Percentiles rank a stretch among this genome's conserved stretches.
Evolutionary conservation across 1,284 basidiomycete genomes (phyloP).

Genomic region (Marasmius tenuissimus): DNA sequence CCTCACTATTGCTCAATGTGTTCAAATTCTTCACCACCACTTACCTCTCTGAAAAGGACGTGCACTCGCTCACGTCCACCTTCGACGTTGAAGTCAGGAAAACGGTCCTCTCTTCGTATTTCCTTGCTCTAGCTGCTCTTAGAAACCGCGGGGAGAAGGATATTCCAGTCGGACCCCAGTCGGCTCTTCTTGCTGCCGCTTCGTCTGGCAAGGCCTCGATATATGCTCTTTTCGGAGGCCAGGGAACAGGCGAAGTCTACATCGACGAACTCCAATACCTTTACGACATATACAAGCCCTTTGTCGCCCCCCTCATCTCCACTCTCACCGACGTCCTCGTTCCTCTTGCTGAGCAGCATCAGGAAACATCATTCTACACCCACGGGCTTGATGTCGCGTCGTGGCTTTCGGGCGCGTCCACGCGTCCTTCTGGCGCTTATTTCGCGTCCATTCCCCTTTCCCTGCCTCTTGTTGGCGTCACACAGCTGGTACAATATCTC

Average conservation of each 20-base stretch:
- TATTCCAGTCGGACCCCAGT: slow-evolving; percentile 65
- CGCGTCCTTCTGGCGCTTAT: slow-evolving; percentile 84
- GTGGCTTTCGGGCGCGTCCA: slow-evolving; percentile 77
- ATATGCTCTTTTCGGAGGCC: slow-evolving; percentile 97
- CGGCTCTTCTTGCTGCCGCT: slow-evolving; percentile 77
- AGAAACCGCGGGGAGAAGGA: slow-evolving; percentile 58
- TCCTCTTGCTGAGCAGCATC: slow-evolving; percentile 69
- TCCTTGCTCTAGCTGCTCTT: slow-evolving; percentile 73
- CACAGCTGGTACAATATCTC: slow-evolving; percentile 93
- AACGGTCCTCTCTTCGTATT: slow-evolving; percentile 80
- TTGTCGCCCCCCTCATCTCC: slow-evolving; percentile 72
- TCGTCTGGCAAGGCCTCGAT: slow-evolving; percentile 73
- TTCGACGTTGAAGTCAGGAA: slow-evolving; percentile 80
- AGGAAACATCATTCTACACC: slow-evolving; percentile 70
- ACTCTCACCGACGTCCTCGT: slow-evolving; percentile 71
- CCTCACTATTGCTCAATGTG: slow-evolving; percentile 70
- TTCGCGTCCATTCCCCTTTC: slow-evolving; percentile 95
- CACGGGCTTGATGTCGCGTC: slow-evolving; percentile 82
- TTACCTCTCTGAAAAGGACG: slow-evolving; percentile 74
- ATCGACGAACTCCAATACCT: slow-evolving; percentile 93
- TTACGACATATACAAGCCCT: slow-evolving; percentile 89
- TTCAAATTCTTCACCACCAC: slow-evolving; percentile 78
- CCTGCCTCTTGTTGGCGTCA: slow-evolving; percentile 93
- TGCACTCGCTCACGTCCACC: slow-evolving; percentile 78
- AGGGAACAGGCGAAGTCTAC: slow-evolving; percentile 98